These are phyloP conservation scores for Penicillium antarcticum DNA, from an alignment of 495 filamentous ascomycete species.

Conservation along the genomic window DNA sequence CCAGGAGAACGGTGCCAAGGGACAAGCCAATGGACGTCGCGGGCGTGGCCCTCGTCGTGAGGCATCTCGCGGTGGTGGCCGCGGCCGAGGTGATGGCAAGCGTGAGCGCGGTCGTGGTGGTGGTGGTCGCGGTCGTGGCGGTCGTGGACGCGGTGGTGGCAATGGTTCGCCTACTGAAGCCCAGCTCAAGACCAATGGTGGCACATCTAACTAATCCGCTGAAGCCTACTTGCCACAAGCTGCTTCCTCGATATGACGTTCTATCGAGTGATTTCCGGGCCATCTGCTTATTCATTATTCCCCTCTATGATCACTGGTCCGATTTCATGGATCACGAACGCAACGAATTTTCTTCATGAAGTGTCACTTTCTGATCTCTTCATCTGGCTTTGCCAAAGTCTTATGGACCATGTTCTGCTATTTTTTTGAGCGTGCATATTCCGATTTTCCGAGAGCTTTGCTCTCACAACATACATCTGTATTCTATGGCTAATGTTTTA, in stretches of 20 bases:
- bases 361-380: slow-evolving; percentile 14
- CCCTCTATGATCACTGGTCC: slow-evolving; percentile 18
- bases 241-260: neutral
- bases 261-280: slow-evolving; percentile 1
- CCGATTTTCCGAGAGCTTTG: slow-evolving; percentile 22
- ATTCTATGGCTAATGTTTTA: slow-evolving; percentile 29
- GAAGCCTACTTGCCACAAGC: neutral
- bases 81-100: slow-evolving; percentile 42
- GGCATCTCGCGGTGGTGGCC: slow-evolving; percentile 53
- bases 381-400: slow-evolving; percentile 22
- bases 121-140: slow-evolving; percentile 43
- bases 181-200: slow-evolving; percentile 12
- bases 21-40: slow-evolving; percentile 55
- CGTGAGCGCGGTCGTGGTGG: slow-evolving; percentile 47
- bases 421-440: slow-evolving; percentile 46
- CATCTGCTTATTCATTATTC: slow-evolving; percentile 2
- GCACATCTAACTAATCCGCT: slow-evolving; percentile 2
- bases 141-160: slow-evolving; percentile 33
- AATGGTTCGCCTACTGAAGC: slow-evolving; percentile 26
- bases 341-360: slow-evolving; percentile 41
- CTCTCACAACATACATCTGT: slow-evolving; percentile 25
- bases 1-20: slow-evolving; percentile 50
- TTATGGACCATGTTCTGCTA: slow-evolving; percentile 31
- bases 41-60: slow-evolving; percentile 50
- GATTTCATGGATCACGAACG: slow-evolving; percentile 46